These are phyloP conservation scores for Saccharomyces eubayanus DNA, from an alignment of 805 yeast species.

Conservation along the genomic window DNA sequence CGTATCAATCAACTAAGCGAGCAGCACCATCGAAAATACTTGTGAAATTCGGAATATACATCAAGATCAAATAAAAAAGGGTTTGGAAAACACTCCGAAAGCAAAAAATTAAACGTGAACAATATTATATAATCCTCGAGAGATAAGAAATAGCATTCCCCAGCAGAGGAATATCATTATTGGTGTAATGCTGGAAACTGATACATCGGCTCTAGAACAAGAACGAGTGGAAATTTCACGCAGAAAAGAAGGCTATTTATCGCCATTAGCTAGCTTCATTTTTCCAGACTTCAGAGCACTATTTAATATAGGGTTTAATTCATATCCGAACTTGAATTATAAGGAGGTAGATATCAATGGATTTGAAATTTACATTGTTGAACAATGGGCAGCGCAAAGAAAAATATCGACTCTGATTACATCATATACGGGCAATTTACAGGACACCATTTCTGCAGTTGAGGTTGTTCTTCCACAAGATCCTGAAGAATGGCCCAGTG, in stretches of 20 bases:
- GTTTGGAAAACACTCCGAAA: neutral
- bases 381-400: conserved; percentile 85
- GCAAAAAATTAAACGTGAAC: neutral
- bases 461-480: conserved; percentile 44
- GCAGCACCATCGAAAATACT: neutral
- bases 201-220: neutral
- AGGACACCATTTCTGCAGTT: conserved; percentile 54
- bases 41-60: neutral
- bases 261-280: conserved; percentile 22
- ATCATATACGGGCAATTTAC: conserved; percentile 75
- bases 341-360: conserved; percentile 52
- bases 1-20: neutral
- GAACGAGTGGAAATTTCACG: neutral
- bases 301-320: conserved; percentile 37
- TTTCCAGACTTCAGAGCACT: conserved; percentile 56
- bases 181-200: neutral
- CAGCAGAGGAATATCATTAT: neutral
- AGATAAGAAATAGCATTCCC: neutral
- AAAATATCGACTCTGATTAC: conserved; percentile 60
- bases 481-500: conserved; percentile 28
- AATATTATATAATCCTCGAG: neutral
- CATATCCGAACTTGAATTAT: conserved; percentile 34
- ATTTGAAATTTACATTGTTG: conserved; percentile 84
- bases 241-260: neutral
- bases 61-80: neutral